Evolutionary conservation across 176 grass and related monocot genomes (phyloP).

Genomic region (Triticum aestivum): DNA sequence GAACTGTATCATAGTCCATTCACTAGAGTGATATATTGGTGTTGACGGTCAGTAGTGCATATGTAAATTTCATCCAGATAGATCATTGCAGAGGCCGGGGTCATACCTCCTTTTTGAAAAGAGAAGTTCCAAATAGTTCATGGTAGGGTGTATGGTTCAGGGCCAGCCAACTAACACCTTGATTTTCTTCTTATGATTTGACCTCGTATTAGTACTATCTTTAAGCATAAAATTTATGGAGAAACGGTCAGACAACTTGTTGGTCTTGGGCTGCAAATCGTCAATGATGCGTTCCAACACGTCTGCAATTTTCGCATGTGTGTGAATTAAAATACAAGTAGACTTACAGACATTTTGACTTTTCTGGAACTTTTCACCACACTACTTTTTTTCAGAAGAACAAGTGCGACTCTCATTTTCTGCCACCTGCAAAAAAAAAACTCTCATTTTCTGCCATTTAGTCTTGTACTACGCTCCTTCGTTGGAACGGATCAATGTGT

Average conservation of each 20-base stretch:
- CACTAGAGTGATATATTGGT: not conserved
- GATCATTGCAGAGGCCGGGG: not conserved
- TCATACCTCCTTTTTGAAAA: too few species aligned
- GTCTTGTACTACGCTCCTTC: not conserved
- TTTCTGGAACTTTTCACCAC: not conserved
- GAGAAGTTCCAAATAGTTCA: too few species aligned
- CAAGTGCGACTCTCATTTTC: not conserved
- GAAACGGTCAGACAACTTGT: not conserved
- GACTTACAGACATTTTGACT: constrained; percentile 17
- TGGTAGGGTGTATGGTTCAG: not conserved
- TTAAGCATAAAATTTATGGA: too few species aligned
- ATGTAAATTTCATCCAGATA: not conserved
- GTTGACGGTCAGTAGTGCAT: not conserved
- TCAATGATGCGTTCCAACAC: not conserved
- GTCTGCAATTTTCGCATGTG: not conserved
- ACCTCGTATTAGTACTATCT: not conserved
- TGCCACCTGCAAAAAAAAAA: too few species aligned
- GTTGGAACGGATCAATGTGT: constrained; percentile 23
- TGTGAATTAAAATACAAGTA: not conserved
- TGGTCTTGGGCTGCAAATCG: not conserved
- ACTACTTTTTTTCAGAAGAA: not conserved
- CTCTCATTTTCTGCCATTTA: not conserved
- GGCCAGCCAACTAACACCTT: not conserved
- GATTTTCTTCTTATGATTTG: not conserved
- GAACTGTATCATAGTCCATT: not conserved